Evolutionary conservation across 2,329 filamentous ascomycete species (phyloP).

Genomic region (Exophiala oligosperma): DNA sequence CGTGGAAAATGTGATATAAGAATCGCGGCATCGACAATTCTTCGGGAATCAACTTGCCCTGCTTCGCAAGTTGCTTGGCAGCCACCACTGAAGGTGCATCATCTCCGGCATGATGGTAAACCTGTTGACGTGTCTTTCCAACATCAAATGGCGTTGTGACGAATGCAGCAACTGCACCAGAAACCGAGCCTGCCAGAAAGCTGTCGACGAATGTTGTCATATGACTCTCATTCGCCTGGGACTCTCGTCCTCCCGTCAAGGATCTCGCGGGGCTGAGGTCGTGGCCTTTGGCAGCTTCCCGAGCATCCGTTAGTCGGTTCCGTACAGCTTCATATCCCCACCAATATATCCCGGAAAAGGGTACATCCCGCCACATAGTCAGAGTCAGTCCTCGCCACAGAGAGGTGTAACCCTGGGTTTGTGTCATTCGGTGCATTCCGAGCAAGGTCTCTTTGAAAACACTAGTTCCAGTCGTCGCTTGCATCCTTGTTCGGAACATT

Average conservation of each 20-base stretch:
- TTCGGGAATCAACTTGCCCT: conserved; percentile 57
- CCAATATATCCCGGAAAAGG: conserved; percentile 97
- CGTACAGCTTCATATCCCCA: conserved; percentile 91
- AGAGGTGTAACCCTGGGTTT: conserved; percentile 71
- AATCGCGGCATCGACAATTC: conserved; percentile 76
- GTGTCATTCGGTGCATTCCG: conserved; percentile 77
- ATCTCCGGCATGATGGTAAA: conserved; percentile 63
- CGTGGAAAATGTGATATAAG: conserved; percentile 85
- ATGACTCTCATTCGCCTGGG: conserved; percentile 66
- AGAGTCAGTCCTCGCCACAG: conserved; percentile 88
- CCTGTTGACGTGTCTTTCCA: conserved; percentile 91
- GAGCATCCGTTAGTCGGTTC: conserved; percentile 66
- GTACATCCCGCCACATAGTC: conserved; percentile 94
- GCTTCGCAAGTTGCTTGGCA: conserved; percentile 18
- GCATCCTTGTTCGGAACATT: conserved; percentile 88
- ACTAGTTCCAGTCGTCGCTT: conserved; percentile 68
- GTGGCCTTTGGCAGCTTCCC: conserved; percentile 53
- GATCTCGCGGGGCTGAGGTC: conserved; percentile 40
- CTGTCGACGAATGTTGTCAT: conserved; percentile 80
- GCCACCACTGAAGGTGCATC: conserved; percentile 29
- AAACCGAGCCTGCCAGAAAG: conserved; percentile 80
- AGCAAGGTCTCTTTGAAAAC: conserved; percentile 78
- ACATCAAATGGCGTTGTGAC: conserved; percentile 96
- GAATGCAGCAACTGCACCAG: conserved; percentile 81
- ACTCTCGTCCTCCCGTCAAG: conserved; percentile 45